Base-by-base conservation (phyloP, 768 basidiomycete species). In the Boletus fagicola region DNA sequence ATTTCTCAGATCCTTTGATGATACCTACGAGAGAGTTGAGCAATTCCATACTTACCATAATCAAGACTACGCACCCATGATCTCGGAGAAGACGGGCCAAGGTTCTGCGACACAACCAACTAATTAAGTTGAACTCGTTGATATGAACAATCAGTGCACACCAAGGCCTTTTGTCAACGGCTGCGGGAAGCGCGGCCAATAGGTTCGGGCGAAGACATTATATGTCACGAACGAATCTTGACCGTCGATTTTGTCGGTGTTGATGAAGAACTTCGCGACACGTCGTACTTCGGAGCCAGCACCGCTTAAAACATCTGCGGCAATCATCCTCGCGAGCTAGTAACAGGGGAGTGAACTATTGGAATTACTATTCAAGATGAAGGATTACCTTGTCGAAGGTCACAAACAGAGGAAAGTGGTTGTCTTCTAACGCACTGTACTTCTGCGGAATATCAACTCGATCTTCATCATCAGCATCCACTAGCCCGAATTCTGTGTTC, bases 381-480 rank as follows among this genome's bases (percentile, higher is more conserved):
- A 42, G 24, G 60, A 78, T 46, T 58, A 86, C 88, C 51, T 77
- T 74, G 62, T 88, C 82, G 53, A 83, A 86, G 0, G 88, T 86
- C 1, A 87, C 63, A 59, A 90, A 90, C 42, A 90, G 68, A 0
- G 88, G 88, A 53, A 90, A 90, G 63, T 90, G 80, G 0, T 75
- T 62, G 36, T 86, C 85, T 39, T 75, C 66, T 16, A 90, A 72
- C 11, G 78, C 75, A 49, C 84, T 86, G 58, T 79, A 90, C 36
- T 65, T 75, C 28, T 61, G 52, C 1, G 87, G 87, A 13, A 72
- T 60, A 42, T 58, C 55, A 8, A 31, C 47, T 24, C 30, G 58
- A 7, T 73, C 51, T 69, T 66, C 2, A 57, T 82, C 62, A 0
- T 65, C 59, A 3, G 7, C 22, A 26, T 85, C 81, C 0, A 67